These are phyloP conservation scores for Peribolospora baueri DNA, from an alignment of 768 basidiomycete genomes.

Conservation along the genomic window DNA sequence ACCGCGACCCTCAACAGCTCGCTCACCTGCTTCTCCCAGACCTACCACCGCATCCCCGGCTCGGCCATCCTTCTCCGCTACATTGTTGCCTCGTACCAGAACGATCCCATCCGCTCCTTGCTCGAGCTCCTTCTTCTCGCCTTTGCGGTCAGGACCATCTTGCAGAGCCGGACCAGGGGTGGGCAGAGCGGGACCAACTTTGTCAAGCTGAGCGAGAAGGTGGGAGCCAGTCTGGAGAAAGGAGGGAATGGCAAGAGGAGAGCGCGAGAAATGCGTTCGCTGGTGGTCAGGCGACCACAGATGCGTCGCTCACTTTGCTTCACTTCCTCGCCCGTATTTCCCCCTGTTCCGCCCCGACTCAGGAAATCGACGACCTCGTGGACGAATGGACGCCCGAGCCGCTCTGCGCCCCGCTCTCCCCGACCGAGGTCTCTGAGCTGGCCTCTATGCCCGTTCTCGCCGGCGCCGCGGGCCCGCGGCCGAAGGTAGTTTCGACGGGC, in stretches of 20 bases:
- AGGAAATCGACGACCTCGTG: constrained; percentile 94
- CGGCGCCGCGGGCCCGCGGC: constrained; percentile 57
- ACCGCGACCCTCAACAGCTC: constrained; percentile 20
- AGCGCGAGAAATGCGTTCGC: not conserved
- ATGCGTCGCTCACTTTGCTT: not conserved
- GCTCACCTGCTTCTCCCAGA: not conserved
- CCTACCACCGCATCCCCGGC: constrained; percentile 17
- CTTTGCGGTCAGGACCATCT: constrained; percentile 69
- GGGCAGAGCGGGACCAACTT: constrained; percentile 68
- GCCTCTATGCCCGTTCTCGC: constrained; percentile 42
- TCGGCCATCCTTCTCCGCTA: constrained; percentile 38
- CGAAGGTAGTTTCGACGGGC: constrained; percentile 38
- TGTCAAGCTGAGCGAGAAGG: constrained; percentile 75
- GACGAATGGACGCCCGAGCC: constrained; percentile 84
- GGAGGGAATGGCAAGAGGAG: too few relatives aligned
- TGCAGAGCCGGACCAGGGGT: constrained; percentile 67
- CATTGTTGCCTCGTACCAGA: constrained; percentile 72
- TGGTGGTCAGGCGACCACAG: too few relatives aligned
- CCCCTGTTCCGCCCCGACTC: not conserved
- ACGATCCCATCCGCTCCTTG: constrained; percentile 78
- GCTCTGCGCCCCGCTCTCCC: constrained; percentile 60
- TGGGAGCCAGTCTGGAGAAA: constrained; percentile 16
- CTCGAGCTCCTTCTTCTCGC: constrained; percentile 68
- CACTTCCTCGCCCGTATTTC: not conserved
- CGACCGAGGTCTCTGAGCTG: constrained; percentile 45